Evolutionary conservation across 1,139 yeast species (phyloP).

Genomic region (Taphrina pruni): DNA sequence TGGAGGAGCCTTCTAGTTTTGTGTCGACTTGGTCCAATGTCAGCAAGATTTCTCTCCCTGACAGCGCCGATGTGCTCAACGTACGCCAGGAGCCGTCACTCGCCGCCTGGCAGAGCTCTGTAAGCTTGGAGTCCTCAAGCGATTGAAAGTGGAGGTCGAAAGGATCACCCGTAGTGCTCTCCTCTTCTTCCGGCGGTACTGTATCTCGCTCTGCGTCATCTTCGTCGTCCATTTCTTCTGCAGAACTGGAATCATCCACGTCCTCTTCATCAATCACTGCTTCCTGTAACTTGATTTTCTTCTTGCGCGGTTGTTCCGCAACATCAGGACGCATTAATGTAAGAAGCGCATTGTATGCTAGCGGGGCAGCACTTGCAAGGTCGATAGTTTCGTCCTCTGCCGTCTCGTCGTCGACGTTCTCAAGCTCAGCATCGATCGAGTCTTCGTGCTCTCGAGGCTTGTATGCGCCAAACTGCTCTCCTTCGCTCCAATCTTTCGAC

Average conservation of each 20-base stretch:
- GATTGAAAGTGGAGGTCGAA: slow-evolving; percentile 76
- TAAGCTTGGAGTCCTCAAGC: slow-evolving; percentile 57
- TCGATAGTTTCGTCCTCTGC: slow-evolving; percentile 48
- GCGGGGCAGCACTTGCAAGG: slow-evolving; percentile 45
- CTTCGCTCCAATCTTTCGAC: slow-evolving; percentile 24
- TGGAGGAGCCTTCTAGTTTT: not conserved
- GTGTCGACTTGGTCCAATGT: not conserved
- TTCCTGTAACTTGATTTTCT: slow-evolving; percentile 48
- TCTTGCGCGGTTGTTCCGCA: slow-evolving; percentile 46
- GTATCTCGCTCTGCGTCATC: slow-evolving; percentile 46
- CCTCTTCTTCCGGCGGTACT: slow-evolving; percentile 51
- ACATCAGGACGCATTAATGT: slow-evolving; percentile 60
- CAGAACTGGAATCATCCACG: slow-evolving; percentile 46
- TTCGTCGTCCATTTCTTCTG: slow-evolving; percentile 48
- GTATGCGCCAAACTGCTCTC: slow-evolving; percentile 41
- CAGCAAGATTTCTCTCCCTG: slow-evolving; percentile 7
- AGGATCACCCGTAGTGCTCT: slow-evolving; percentile 58
- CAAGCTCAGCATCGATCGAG: slow-evolving; percentile 46
- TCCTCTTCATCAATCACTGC: slow-evolving; percentile 47
- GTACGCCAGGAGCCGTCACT: slow-evolving; percentile 2
- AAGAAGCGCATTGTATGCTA: slow-evolving; percentile 77
- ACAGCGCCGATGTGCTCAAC: not conserved
- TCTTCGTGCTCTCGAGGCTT: slow-evolving; percentile 44
- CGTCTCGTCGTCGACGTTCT: slow-evolving; percentile 47
- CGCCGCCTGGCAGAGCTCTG: slow-evolving; percentile 43